Base-by-base conservation (phyloP, 2,329 filamentous ascomycete genomes). In the Cladosporium sp. region DNA sequence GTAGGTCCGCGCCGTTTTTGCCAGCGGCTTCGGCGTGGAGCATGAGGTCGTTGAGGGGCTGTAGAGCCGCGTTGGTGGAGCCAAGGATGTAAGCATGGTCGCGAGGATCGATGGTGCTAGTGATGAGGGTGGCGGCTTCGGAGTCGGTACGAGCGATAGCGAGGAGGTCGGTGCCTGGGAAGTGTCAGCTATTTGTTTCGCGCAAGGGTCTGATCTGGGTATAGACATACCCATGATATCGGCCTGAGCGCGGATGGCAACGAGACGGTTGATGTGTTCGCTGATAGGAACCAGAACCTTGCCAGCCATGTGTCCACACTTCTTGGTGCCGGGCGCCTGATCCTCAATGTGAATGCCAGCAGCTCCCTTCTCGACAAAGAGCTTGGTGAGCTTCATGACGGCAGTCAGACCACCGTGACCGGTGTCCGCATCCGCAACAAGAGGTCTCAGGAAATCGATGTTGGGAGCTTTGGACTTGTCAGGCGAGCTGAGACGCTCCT, bases 291-390 rank as follows among this genome's bases (percentile, higher is more conserved):
- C 95, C 68, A 99, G 85, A 52, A 98, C 95, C 83, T 98, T 98
- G 76, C 95, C 95, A 71, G 95, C 95, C 95, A 98, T 98, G 83
- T 98, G 95, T 70, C 95, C 95, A 79, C 95, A 99, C 87, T 99
- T 99, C 88, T 99, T 99, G 59, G 95, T 98, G 64, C 95, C 95
- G 3, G 95, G 94, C 4, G 95, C 94, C 81, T 98, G 95, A 79
- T 99, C 95, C 82, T 99, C 95, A 73, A 99, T 97, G 82, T 99
- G 95, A 75, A 99, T 97, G 71, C 95, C 95, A 51, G 95, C 95
- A 55, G 95, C 95, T 73, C 95, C 95, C 80, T 93, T 93, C 84
- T 99, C 95, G 71, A 98, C 83, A 79, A 99, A 98, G 66, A 98
- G 87, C 85, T 97, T 97, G 70, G 95, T 98, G 73, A 99, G 88